Evolutionary conservation across 1,284 basidiomycete genomes (phyloP).

Genomic region (Irpex sp.): DNA sequence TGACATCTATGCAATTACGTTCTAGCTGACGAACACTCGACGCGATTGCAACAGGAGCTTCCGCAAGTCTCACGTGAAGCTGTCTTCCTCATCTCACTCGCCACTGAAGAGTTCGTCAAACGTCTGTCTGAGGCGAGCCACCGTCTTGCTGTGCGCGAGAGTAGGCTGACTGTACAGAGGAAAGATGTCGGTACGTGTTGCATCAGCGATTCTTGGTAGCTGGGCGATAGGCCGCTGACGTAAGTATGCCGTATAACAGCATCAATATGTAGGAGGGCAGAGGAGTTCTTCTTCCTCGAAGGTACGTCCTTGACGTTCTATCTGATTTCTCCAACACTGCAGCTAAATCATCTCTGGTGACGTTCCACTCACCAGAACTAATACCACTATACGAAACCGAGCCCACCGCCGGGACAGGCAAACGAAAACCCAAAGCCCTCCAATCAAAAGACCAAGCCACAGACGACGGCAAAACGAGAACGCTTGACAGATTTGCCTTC

Average conservation of each 20-base stretch:
- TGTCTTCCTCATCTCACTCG: conserved; percentile 67
- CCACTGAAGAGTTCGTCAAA: conserved; percentile 77
- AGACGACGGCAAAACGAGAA: conserved; percentile 23
- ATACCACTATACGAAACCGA: conserved; percentile 9
- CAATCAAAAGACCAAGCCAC: conserved; percentile 15
- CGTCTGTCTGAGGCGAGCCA: conserved; percentile 59
- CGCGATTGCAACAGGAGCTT: too few species aligned
- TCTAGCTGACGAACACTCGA: too few species aligned
- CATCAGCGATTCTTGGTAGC: too few species aligned
- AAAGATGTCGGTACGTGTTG: conserved; percentile 67
- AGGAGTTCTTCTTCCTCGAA: conserved; percentile 74
- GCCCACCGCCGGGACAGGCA: background rate
- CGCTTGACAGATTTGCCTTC: conserved; percentile 36
- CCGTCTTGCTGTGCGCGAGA: conserved; percentile 57
- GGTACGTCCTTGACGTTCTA: conserved; percentile 28
- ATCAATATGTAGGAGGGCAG: conserved; percentile 55
- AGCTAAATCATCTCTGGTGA: background rate
- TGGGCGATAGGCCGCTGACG: too few species aligned
- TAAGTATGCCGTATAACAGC: conserved; percentile 33
- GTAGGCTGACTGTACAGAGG: conserved; percentile 62
- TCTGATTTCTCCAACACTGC: background rate
- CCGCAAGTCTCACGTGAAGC: conserved; percentile 72
- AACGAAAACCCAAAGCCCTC: conserved; percentile 35
- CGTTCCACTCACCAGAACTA: background rate
- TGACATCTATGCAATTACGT: too few species aligned